Evolutionary conservation across 208 protist genomes (phyloP).

Genomic region (Acanthamoeba quina): DNA sequence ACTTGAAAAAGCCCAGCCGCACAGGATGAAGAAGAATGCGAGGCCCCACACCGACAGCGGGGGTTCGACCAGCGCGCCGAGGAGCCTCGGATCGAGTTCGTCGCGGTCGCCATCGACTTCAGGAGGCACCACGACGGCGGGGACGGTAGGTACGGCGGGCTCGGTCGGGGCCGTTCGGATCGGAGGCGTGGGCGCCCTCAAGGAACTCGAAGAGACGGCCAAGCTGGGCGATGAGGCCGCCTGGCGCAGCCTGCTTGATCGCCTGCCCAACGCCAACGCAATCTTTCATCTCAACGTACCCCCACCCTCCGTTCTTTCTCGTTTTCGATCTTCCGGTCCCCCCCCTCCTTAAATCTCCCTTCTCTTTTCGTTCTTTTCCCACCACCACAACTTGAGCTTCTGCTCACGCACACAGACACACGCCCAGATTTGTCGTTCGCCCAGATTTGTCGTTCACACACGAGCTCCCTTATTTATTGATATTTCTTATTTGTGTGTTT

Average conservation of each 20-base stretch:
- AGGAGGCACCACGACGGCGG: background rate
- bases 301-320: background rate
- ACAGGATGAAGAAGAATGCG: background rate
- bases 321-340: background rate
- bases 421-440: too few relatives aligned
- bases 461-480: too few relatives aligned
- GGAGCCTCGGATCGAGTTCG: background rate
- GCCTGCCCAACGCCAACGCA: constrained; percentile 9
- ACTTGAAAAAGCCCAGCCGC: background rate
- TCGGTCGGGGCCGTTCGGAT: background rate
- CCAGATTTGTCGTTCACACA: too few relatives aligned
- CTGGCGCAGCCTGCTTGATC: constrained; percentile 7
- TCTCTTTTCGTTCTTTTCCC: background rate
- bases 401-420: too few relatives aligned
- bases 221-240: background rate
- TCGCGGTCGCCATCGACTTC: background rate
- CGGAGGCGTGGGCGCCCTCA: background rate
- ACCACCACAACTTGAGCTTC: background rate
- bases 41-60: background rate
- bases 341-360: background rate
- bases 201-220: constrained; percentile 18
- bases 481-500: too few relatives aligned
- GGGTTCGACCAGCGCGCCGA: background rate
- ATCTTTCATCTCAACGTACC: constrained; percentile 23
- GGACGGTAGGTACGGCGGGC: background rate